Conservation (phyloP, 306 rosid species). For the Vicia sativa region DNA sequence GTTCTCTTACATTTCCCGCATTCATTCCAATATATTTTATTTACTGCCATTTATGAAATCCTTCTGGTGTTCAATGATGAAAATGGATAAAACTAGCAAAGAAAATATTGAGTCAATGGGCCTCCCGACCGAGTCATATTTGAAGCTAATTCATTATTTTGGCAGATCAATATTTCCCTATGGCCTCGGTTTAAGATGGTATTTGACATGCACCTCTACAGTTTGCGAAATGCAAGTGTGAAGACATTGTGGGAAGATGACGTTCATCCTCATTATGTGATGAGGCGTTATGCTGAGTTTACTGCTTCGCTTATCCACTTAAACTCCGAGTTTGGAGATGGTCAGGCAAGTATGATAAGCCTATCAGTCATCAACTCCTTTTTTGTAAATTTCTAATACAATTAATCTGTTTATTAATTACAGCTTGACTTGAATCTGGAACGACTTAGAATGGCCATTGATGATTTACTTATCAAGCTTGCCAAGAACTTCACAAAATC, state of each 20-base stretch:
- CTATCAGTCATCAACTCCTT: slow-evolving; percentile 1
- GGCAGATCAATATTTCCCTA: slow-evolving; percentile 83
- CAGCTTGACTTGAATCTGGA: slow-evolving; percentile 92
- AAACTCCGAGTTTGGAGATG: slow-evolving; percentile 89
- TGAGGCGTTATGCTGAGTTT: slow-evolving; percentile 98
- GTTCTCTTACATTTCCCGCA: slow-evolving; percentile 21
- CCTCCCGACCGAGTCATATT: slow-evolving; percentile 26
- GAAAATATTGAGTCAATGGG: slow-evolving; percentile 9
- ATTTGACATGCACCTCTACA: slow-evolving; percentile 93
- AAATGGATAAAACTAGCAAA: not conserved
- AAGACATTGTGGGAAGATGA: slow-evolving; percentile 96
- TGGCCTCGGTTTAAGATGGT: slow-evolving; percentile 99
- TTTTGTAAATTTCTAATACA: slow-evolving; percentile 30
- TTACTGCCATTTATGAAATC: slow-evolving; percentile 4
- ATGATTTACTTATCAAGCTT: slow-evolving; percentile 93
- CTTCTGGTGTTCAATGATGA: not conserved
- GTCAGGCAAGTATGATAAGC: slow-evolving; percentile 66
- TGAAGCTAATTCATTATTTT: slow-evolving; percentile 37
- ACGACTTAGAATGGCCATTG: slow-evolving; percentile 95
- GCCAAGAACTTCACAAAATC: slow-evolving; percentile 78
- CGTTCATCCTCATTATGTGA: slow-evolving; percentile 96
- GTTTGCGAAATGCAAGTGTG: slow-evolving; percentile 85
- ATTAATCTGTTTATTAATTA: slow-evolving; percentile 32
- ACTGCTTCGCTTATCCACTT: slow-evolving; percentile 93
- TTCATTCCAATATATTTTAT: slow-evolving; percentile 10